These are phyloP conservation scores for Exophiala calicioides DNA, from an alignment of 2,329 filamentous ascomycete species.

Conservation along the genomic window DNA sequence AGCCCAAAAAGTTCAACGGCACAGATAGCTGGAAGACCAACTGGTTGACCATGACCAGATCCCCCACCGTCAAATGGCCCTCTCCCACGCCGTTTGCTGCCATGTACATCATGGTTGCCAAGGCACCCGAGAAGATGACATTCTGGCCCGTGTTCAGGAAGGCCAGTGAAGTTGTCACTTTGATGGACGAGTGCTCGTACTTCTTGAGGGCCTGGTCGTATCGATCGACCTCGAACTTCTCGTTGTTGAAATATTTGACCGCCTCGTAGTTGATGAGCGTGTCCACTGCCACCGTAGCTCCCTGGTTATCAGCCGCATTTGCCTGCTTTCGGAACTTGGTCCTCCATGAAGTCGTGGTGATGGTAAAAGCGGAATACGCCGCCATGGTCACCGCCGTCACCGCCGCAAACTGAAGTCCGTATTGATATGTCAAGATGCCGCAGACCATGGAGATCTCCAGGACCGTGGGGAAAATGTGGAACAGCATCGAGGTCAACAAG, in stretches of 20 bases:
- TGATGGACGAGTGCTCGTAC: slow-evolving; percentile 94
- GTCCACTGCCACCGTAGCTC: slow-evolving; percentile 92
- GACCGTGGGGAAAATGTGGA: slow-evolving; percentile 91
- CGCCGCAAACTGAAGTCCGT: slow-evolving; percentile 85
- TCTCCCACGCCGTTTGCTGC: slow-evolving; percentile 84
- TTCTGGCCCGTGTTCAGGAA: slow-evolving; percentile 95
- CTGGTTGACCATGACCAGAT: slow-evolving; percentile 98
- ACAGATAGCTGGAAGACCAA: slow-evolving; percentile 97
- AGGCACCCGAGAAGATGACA: slow-evolving; percentile 89
- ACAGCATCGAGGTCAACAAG: slow-evolving; percentile 95
- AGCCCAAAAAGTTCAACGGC: slow-evolving; percentile 96
- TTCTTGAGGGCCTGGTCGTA: slow-evolving; percentile 84
- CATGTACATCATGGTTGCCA: slow-evolving; percentile 98
- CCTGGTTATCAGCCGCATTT: slow-evolving; percentile 94
- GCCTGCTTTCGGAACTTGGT: slow-evolving; percentile 95
- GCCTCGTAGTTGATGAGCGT: slow-evolving; percentile 98
- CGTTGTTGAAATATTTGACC: slow-evolving; percentile 99
- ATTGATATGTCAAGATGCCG: slow-evolving; percentile 94
- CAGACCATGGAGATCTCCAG: slow-evolving; percentile 95
- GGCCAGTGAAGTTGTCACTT: slow-evolving; percentile 89
- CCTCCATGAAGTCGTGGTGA: slow-evolving; percentile 92
- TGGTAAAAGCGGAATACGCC: slow-evolving; percentile 94
- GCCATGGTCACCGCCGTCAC: slow-evolving; percentile 91
- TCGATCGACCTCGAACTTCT: slow-evolving; percentile 85
- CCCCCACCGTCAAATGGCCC: slow-evolving; percentile 83